Conservation (phyloP, 1,139 yeast genomes). For the Torulaspora pretoriensis region DNA sequence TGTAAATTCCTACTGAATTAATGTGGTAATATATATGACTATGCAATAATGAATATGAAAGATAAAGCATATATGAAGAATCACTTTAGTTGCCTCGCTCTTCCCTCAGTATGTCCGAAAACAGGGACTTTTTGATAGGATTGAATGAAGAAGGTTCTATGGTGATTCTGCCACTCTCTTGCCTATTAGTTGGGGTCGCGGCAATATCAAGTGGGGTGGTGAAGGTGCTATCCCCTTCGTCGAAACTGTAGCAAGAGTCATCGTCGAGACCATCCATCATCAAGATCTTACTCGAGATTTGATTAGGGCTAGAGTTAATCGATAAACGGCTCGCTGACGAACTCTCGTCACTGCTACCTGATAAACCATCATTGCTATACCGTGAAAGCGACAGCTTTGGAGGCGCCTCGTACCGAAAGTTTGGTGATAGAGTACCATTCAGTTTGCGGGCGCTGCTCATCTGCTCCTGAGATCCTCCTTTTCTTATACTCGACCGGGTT, state of each 20-base stretch:
- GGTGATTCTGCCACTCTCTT: conserved; percentile 1
- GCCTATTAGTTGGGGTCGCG: conserved; percentile 7
- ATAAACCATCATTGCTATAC: conserved; percentile 12
- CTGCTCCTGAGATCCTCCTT: conserved; percentile 6
- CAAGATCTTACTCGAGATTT: conserved; percentile 16
- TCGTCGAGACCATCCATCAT: conserved; percentile 21
- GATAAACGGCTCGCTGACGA: conserved; percentile 14
- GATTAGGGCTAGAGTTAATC: conserved; percentile 16
- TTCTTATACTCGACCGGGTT: conserved; percentile 12
- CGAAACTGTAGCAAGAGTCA: conserved; percentile 22
- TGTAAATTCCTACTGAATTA: too few species aligned
- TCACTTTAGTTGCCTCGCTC: conserved; percentile 14
- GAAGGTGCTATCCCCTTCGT: conserved; percentile 18
- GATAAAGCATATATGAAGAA: background rate
- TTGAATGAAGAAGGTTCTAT: conserved; percentile 9
- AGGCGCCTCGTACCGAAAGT: conserved; percentile 27
- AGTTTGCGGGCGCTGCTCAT: conserved; percentile 4
- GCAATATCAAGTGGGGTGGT: conserved; percentile 5
- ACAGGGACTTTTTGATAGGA: conserved; percentile 15
- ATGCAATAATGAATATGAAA: conserved; percentile 8
- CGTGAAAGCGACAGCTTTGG: conserved; percentile 25
- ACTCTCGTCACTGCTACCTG: conserved; percentile 18
- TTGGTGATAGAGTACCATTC: conserved; percentile 10
- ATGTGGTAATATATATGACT: too few species aligned
- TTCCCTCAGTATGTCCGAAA: conserved; percentile 13